Evolutionary conservation across 495 filamentous ascomycete species (phyloP).

Genomic region (Penicillium silybi): DNA sequence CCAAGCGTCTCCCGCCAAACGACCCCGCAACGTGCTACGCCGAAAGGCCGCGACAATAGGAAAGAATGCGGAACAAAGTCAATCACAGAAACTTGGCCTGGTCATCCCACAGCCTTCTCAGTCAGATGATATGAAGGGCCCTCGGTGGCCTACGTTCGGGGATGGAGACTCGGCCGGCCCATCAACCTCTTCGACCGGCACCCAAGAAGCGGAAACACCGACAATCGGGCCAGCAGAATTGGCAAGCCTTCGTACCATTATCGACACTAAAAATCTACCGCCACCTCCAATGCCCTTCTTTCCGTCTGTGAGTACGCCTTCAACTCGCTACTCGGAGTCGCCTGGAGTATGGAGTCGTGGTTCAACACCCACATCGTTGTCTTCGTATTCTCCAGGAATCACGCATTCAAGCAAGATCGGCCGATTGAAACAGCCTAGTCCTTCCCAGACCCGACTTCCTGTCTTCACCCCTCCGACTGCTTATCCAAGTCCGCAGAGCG

Average conservation of each 20-base stretch:
- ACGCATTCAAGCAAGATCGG: slow-evolving; percentile 56
- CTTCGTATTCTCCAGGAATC: slow-evolving; percentile 88
- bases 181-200: slow-evolving; percentile 9
- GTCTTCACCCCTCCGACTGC: slow-evolving; percentile 43
- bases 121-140: slow-evolving; percentile 7
- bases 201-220: slow-evolving; percentile 14
- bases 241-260: slow-evolving; percentile 41
- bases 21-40: slow-evolving; percentile 41
- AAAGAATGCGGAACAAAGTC: slow-evolving; percentile 25
- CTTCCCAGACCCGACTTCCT: slow-evolving; percentile 63
- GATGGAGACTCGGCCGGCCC: slow-evolving; percentile 6
- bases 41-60: slow-evolving; percentile 43
- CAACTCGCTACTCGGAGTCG: slow-evolving; percentile 90
- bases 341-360: slow-evolving; percentile 84
- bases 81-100: slow-evolving; percentile 33
- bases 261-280: slow-evolving; percentile 56
- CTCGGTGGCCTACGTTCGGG: neutral
- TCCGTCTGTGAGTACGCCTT: slow-evolving; percentile 75
- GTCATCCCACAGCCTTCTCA: slow-evolving; percentile 29
- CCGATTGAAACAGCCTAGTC: slow-evolving; percentile 60
- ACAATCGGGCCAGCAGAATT: slow-evolving; percentile 37
- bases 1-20: slow-evolving; percentile 17
- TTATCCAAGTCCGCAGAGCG: slow-evolving; percentile 55
- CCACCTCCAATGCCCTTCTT: slow-evolving; percentile 64
- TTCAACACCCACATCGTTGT: slow-evolving; percentile 93